Percentiles rank a stretch among this genome's conserved stretches.
Conservation (phyloP, 148 eudicot genomes). For the Diospyros kaki region DNA sequence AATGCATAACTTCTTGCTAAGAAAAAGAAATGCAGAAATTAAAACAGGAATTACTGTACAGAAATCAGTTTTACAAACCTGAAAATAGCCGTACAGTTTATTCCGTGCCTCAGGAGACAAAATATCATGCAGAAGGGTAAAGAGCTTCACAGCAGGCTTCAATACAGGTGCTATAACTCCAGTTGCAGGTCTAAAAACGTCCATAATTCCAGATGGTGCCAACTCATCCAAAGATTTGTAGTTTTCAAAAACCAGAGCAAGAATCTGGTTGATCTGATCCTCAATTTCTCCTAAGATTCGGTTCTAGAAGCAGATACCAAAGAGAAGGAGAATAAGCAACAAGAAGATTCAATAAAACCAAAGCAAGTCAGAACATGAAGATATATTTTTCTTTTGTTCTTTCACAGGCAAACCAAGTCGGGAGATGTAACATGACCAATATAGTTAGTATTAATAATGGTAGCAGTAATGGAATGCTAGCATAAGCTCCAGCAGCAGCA, state of each 20-base stretch:
- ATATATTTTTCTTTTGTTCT: too few relatives aligned
- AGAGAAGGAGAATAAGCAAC: not conserved
- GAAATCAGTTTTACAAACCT: conserved; percentile 36
- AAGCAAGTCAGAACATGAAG: not conserved
- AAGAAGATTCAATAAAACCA: conserved; percentile 2
- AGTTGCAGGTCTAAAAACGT: conserved; percentile 76
- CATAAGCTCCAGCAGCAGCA: too few relatives aligned
- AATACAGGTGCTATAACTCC: conserved; percentile 80
- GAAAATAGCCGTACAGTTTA: conserved; percentile 79
- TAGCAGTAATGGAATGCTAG: not conserved
- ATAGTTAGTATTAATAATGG: not conserved
- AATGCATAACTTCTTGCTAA: conserved; percentile 9
- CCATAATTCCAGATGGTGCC: conserved; percentile 61
- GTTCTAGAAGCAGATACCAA: conserved; percentile 43
- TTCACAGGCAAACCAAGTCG: too few relatives aligned
- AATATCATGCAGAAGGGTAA: conserved; percentile 82
- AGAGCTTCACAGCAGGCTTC: conserved; percentile 82
- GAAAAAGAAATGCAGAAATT: not conserved
- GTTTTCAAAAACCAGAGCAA: conserved; percentile 79
- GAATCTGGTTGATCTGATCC: conserved; percentile 84
- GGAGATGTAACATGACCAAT: too few relatives aligned
- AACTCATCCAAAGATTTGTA: conserved; percentile 89
- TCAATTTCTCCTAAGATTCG: conserved; percentile 89
- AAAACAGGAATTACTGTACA: conserved; percentile 1
- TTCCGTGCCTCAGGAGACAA: conserved; percentile 88